Base-by-base conservation (phyloP, 176 grass and related monocot species). In the Zea luxurians region DNA sequence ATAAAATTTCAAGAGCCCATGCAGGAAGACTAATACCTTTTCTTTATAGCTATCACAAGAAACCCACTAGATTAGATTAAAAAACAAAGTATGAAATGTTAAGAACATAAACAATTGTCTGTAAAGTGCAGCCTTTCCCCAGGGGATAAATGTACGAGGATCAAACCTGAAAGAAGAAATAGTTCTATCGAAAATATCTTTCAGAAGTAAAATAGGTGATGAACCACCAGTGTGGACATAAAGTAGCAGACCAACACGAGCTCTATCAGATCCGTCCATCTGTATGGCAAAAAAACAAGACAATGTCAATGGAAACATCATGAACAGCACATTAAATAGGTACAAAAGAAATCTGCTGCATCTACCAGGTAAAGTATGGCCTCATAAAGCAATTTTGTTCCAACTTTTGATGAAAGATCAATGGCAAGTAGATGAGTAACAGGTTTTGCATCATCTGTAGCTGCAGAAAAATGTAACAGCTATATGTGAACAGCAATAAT, bases 371-470 rank as follows among this genome's bases (percentile, higher is more conserved):
- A 98, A 65, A 71, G 80, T 83, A 92, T 88, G 65, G 91, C 81
- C 81, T 86, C 89, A 72, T 76, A 81, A 85, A 98, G 82, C 88
- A 98, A 87, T 35, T 98, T 92, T 66, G 58, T 86, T 68, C 92
- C 96, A 53, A 62, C 70, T 68, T 75, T 94, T 41, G 89, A 98
- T 53, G 89, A 83, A 85, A 90, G 53, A 90, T 94, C 87, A 83
- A 98, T 55, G 73, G 85, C 87, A 79, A 98, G 83, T 83, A 98
- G 92, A 89, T 98, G 96, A 70, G 96, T 98, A 63, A 98, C 67
- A 48, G 92, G 87, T 70, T 94, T 98, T 48, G 54, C 61, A 77
- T 94, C 92, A 90, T 98, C 89, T 76, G 66, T 66, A 79, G 80
- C 96, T 98, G 83, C 44, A 87, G 43, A 91, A 1, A 87, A 50